Evolutionary conservation across 805 yeast species (phyloP).

Genomic region (Wickerhamia fluorescens): DNA sequence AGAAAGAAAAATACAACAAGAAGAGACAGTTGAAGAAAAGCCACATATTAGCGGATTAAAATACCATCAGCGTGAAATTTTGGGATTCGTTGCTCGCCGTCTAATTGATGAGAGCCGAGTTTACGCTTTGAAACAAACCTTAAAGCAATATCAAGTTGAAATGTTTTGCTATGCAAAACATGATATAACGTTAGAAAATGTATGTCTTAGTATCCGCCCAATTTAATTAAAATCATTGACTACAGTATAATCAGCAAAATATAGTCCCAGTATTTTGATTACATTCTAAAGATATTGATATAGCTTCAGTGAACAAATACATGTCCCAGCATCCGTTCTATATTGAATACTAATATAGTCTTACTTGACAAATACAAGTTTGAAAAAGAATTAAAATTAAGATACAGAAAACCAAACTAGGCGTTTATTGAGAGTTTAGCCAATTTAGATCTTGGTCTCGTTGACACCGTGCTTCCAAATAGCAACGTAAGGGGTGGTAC

Average conservation of each 20-base stretch:
- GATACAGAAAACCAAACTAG: neutral
- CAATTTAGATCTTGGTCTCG: constrained; percentile 80
- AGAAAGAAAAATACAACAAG: constrained; percentile 21
- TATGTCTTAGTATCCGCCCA: constrained; percentile 31
- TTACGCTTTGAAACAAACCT: constrained; percentile 31
- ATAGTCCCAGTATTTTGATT: constrained; percentile 2
- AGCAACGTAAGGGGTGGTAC: constrained; percentile 93
- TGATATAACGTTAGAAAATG: constrained; percentile 65
- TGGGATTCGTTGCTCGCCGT: constrained; percentile 67
- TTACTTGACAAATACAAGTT: too few relatives aligned
- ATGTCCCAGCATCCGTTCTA: too few relatives aligned
- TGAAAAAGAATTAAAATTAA: too few relatives aligned
- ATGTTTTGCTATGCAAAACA: constrained; percentile 53
- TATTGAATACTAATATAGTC: too few relatives aligned
- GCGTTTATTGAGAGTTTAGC: neutral
- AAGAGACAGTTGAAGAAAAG: constrained; percentile 1
- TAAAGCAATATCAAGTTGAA: constrained; percentile 36
- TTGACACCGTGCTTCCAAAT: constrained; percentile 98
- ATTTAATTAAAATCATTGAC: neutral
- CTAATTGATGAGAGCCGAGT: constrained; percentile 69
- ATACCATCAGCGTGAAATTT: constrained; percentile 39
- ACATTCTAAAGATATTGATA: too few relatives aligned
- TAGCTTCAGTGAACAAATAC: too few relatives aligned
- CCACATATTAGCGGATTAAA: constrained; percentile 42
- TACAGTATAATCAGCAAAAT: too few relatives aligned